These are phyloP conservation scores for Pyrenochaeta sp. DNA, from an alignment of 2,329 filamentous ascomycete species.

Conservation along the genomic window DNA sequence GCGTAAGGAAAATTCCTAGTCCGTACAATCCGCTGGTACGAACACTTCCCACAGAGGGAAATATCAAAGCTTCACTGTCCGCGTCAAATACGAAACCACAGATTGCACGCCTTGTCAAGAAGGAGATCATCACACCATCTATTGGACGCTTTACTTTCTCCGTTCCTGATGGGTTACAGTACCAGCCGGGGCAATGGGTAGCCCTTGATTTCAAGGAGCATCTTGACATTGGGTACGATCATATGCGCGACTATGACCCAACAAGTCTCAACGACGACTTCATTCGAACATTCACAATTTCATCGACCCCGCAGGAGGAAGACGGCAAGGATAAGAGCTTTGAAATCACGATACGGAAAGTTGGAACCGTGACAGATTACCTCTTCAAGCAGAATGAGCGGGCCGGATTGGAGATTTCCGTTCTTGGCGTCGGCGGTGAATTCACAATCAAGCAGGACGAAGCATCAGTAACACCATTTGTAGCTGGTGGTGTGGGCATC, in stretches of 20 bases:
- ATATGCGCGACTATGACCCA: constrained; percentile 85
- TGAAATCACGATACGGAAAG: constrained; percentile 74
- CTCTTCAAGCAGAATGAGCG: constrained; percentile 66
- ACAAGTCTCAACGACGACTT: constrained; percentile 84
- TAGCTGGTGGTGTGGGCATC: constrained; percentile 83
- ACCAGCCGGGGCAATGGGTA: constrained; percentile 77
- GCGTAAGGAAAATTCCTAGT: constrained; percentile 64
- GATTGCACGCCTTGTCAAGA: constrained; percentile 65
- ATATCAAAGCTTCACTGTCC: constrained; percentile 25
- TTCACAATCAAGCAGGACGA: constrained; percentile 57
- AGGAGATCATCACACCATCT: constrained; percentile 68
- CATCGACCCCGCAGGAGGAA: constrained; percentile 58
- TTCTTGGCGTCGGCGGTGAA: constrained; percentile 77
- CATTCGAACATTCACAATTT: constrained; percentile 83
- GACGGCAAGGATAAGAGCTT: constrained; percentile 56
- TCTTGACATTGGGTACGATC: constrained; percentile 75
- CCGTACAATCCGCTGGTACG: constrained; percentile 83
- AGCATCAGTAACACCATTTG: constrained; percentile 60
- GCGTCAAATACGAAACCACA: constrained; percentile 16
- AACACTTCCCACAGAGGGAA: constrained; percentile 67
- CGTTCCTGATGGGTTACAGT: constrained; percentile 54
- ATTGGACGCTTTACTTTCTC: constrained; percentile 71
- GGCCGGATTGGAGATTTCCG: constrained; percentile 66
- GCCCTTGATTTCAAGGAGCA: constrained; percentile 76
- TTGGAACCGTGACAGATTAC: constrained; percentile 72